Evolutionary conservation across 2,329 filamentous ascomycete genomes (phyloP).

Genomic region (Fusarium succisae): DNA sequence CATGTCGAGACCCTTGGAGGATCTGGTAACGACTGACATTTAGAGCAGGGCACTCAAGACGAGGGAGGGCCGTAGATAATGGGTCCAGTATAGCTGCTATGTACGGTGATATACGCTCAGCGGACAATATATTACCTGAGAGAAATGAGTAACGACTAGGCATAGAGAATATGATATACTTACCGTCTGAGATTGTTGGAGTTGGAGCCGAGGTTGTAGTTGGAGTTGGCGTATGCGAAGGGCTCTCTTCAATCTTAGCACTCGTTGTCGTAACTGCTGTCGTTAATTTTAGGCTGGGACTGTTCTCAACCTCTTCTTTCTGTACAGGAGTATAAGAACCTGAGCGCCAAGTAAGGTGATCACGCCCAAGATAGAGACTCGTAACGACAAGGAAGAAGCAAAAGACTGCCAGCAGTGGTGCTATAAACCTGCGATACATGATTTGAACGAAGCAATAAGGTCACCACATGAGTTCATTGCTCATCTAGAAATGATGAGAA

Average conservation of each 20-base stretch:
- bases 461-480: not conserved
- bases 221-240: not conserved
- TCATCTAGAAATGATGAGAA: not conserved
- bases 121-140: slow-evolving; percentile 43
- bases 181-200: slow-evolving; percentile 16
- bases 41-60: slow-evolving; percentile 44
- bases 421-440: slow-evolving; percentile 27
- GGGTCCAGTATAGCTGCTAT: slow-evolving; percentile 44
- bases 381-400: slow-evolving; percentile 29
- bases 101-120: slow-evolving; percentile 36
- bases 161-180: rapidly evolving
- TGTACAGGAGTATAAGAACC: slow-evolving; percentile 1
- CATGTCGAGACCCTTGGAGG: slow-evolving; percentile 10
- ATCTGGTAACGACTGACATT: slow-evolving; percentile 35
- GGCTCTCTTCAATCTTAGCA: not conserved
- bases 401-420: slow-evolving; percentile 20
- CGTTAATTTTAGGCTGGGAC: not conserved
- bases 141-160: slow-evolving; percentile 1
- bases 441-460: not conserved
- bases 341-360: slow-evolving; percentile 16
- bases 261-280: not conserved
- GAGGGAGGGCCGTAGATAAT: slow-evolving; percentile 28
- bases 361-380: slow-evolving; percentile 30
- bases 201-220: not conserved
- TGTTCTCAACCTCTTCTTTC: not conserved